phyloP scores from a whole-genome alignment of 2,329 filamentous ascomycete genomes.

The Hirsutella thompsonii region DNA sequence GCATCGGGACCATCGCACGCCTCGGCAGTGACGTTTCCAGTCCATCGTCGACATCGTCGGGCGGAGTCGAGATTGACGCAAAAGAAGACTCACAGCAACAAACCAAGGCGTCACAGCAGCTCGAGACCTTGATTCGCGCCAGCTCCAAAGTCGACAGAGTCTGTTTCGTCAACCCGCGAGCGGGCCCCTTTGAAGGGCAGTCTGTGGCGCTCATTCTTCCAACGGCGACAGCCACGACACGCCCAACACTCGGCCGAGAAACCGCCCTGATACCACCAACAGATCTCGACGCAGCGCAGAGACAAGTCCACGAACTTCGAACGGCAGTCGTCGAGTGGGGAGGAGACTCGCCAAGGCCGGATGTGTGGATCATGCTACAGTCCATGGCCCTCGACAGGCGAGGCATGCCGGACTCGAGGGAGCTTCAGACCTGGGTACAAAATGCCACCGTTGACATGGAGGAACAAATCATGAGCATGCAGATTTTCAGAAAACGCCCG shows the following conservation, averaged over 20 bases:
- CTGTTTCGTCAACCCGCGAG: slow-evolving; percentile 31
- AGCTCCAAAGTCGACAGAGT: slow-evolving; percentile 26
- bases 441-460: slow-evolving; percentile 35
- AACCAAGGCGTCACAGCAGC: slow-evolving; percentile 1
- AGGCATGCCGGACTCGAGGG: slow-evolving; percentile 27
- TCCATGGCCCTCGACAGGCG: slow-evolving; percentile 28
- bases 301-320: slow-evolving; percentile 27
- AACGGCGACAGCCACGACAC: slow-evolving; percentile 15
- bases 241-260: slow-evolving; percentile 12
- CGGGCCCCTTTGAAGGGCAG: slow-evolving; percentile 36
- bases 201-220: slow-evolving; percentile 28
- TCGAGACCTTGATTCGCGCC: slow-evolving; percentile 25
- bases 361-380: slow-evolving; percentile 34
- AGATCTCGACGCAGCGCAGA: slow-evolving; percentile 26
- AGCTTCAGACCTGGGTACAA: slow-evolving; percentile 39
- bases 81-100: neutral
- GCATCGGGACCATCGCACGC: slow-evolving; percentile 4
- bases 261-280: slow-evolving; percentile 15
- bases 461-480: slow-evolving; percentile 30
- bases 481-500: slow-evolving; percentile 17
- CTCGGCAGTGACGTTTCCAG: neutral
- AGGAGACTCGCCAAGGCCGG: slow-evolving; percentile 22
- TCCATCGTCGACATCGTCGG: neutral
- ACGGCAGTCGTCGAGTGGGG: slow-evolving; percentile 23
- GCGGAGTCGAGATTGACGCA: neutral